A percentile compares a stretch with the other conserved stretches of the same genome.
Evolutionary conservation across 495 filamentous ascomycete species (phyloP).

Genomic region (Aspergillus coremiiformis): DNA sequence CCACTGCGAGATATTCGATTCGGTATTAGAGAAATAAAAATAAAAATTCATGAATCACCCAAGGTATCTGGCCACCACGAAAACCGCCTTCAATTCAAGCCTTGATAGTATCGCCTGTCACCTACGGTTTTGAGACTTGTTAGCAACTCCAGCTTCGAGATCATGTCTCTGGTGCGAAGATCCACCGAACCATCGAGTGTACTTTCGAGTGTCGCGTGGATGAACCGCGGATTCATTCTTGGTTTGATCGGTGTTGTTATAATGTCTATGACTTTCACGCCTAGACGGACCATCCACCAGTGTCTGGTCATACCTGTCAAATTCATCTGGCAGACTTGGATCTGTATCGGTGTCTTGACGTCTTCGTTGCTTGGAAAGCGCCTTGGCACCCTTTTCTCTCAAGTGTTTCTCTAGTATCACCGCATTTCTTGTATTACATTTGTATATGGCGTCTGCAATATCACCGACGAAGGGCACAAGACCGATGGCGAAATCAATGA

Average conservation of each 20-base stretch:
- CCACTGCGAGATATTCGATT: constrained; percentile 17
- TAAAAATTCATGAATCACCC: background rate
- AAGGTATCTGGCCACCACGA: background rate
- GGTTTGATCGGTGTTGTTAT: constrained; percentile 9
- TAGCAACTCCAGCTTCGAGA: constrained; percentile 23
- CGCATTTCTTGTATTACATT: constrained; percentile 71
- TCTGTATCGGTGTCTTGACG: constrained; percentile 18
- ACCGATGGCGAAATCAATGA: constrained; percentile 72
- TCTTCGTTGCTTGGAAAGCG: constrained; percentile 17
- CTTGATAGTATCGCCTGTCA: background rate
- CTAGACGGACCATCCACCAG: constrained; percentile 1
- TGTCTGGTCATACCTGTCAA: constrained; percentile 30
- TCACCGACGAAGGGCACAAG: constrained; percentile 83
- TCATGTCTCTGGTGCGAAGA: constrained; percentile 23
- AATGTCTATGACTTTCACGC: background rate
- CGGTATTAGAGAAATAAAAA: background rate
- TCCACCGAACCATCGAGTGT: constrained; percentile 31
- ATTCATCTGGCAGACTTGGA: constrained; percentile 36
- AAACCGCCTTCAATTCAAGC: background rate
- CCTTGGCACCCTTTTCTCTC: constrained; percentile 38
- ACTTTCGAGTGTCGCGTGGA: constrained; percentile 17
- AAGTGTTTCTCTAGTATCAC: constrained; percentile 66
- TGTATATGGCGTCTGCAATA: constrained; percentile 60
- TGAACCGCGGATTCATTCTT: constrained; percentile 20
- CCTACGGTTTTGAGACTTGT: background rate